Evolutionary conservation across 2,329 filamentous ascomycete species (phyloP), one percentile per base, ranked within the genome.

Genomic region (Xylaria sp.): DNA sequence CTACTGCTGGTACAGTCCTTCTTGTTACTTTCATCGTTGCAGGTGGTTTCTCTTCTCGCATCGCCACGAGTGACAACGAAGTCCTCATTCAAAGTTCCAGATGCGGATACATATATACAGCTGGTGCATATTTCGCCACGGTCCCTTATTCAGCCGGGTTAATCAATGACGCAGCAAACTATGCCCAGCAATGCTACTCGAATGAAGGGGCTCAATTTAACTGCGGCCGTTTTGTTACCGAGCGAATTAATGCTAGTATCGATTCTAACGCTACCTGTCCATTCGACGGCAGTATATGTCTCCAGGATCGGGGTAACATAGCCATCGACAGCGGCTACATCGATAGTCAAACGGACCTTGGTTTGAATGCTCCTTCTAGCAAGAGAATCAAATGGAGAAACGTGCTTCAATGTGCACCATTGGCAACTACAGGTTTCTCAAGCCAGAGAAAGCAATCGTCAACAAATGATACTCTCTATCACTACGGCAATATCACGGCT

Each of bases 111-210:
- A 3, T 15, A 1, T 20, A 10, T 3, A n/a, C n/a, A n/a, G n/a
- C n/a, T n/a, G n/a, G n/a, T n/a, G n/a, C n/a, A n/a, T n/a, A n/a
- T n/a, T n/a, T n/a, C n/a, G n/a, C n/a, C n/a, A n/a, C n/a, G n/a
- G n/a, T n/a, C n/a, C n/a, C n/a, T n/a, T n/a, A n/a, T n/a, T n/a
- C n/a, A n/a, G n/a, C n/a, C n/a, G n/a, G n/a, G n/a, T n/a, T n/a
- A n/a, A n/a, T n/a, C n/a, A n/a, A 18, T 15, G 63, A 41, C n/a
- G 70, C 70, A 4, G 70, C 70, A 4, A 70, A 70, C 43, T 72
- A 72, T 9, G 68, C 63, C 0, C 56, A 63, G 41, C 68, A 72
- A 32, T 70, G 67, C 43, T 72, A 72, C 23, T 60, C 55, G 4
- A 18, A 32, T 23, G 15, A 60, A 2, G 52, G 48, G 9, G 20